Base-by-base conservation (phyloP, 1,284 basidiomycete species). In the Trametes hirsuta region DNA sequence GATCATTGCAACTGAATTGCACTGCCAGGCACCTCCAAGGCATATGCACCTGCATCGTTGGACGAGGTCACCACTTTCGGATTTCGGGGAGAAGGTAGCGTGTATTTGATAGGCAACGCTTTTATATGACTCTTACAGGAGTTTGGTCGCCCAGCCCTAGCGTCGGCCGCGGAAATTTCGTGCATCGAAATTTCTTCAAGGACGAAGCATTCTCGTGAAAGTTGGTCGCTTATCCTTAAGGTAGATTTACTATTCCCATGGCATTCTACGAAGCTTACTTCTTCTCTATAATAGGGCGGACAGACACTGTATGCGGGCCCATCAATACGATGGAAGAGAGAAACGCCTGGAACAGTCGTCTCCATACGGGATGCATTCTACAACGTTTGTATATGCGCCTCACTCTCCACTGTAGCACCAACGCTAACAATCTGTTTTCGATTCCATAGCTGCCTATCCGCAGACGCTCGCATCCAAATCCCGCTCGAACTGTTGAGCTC, bases 311-410 rank as follows among this genome's bases (percentile, higher is more conserved):
- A 91, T 69, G 75, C 77, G 34, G 93, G 93, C 0, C 81, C 86
- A 36, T 85, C 93, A 2, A 76, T 87, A 42, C 84, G 90, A 30
- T 87, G 90, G 91, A 79, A 82, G 62, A 78, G 87, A 69, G 87
- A 90, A 70, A 75, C 78, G 2, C 74, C 83, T 5, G 95, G 95
- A 4, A 96, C 94, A 3, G 86, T 84, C 10, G 87, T 95, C 41
- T 86, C 83, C 66, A 80, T 96, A 40, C 86, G 91, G 21, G 95
- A 97, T 70, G 86, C 91, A 4, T 97, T 95, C 72, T 91, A 90
- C 70, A 93, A 91, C 69, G 93, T 93, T 64, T 47, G 84, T 75
- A 15, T 47, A 53, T 47, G 24, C 47, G 11, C 6, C 42, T 47
- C 15, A 53, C 48, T 35, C 39, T 58, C 55, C 54, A 37, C 21